Evolutionary conservation across 2,329 filamentous ascomycete genomes (phyloP).

Genomic region (Xylaria sp.): DNA sequence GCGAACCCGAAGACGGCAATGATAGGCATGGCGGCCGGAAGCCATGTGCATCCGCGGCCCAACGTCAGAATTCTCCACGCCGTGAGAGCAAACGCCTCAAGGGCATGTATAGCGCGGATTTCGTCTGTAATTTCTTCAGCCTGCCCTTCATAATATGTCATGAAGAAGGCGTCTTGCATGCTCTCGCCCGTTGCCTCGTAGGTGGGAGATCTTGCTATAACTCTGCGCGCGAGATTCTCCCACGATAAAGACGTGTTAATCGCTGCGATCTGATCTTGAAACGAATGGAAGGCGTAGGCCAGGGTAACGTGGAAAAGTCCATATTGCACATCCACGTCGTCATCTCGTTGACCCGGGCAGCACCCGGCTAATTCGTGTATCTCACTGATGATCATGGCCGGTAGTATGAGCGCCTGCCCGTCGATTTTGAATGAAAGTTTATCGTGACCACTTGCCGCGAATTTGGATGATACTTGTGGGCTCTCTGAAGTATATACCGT

Average conservation of each 20-base stretch:
- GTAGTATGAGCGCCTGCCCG: slow-evolving; percentile 16
- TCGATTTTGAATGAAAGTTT: slow-evolving; percentile 9
- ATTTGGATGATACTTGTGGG: slow-evolving; percentile 10
- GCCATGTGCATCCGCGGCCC: slow-evolving; percentile 15
- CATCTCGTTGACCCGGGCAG: slow-evolving; percentile 3
- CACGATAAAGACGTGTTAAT: slow-evolving; percentile 14
- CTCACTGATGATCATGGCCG: slow-evolving; percentile 12
- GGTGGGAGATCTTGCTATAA: slow-evolving; percentile 3
- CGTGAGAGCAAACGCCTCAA: slow-evolving; percentile 1
- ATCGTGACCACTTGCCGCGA: slow-evolving; percentile 12
- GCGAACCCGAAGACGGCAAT: neutral
- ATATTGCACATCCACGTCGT: slow-evolving; percentile 17
- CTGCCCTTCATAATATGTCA: slow-evolving; percentile 14
- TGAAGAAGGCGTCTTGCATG: slow-evolving; percentile 13
- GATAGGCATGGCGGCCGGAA: slow-evolving; percentile 14
- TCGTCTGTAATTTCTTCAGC: slow-evolving; percentile 13
- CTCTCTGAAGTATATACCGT: slow-evolving; percentile 15
- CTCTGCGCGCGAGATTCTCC: slow-evolving; percentile 6
- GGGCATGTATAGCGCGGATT: slow-evolving; percentile 6
- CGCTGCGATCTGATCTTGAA: slow-evolving; percentile 11
- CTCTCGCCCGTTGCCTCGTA: slow-evolving; percentile 19
- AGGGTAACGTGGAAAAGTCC: slow-evolving; percentile 6
- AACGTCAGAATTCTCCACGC: slow-evolving; percentile 17
- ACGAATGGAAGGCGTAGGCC: slow-evolving; percentile 1
- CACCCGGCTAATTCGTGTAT: slow-evolving; percentile 14